phyloP scores from a whole-genome alignment of 345 rosid species.

The Mallotus nudiflorus region DNA sequence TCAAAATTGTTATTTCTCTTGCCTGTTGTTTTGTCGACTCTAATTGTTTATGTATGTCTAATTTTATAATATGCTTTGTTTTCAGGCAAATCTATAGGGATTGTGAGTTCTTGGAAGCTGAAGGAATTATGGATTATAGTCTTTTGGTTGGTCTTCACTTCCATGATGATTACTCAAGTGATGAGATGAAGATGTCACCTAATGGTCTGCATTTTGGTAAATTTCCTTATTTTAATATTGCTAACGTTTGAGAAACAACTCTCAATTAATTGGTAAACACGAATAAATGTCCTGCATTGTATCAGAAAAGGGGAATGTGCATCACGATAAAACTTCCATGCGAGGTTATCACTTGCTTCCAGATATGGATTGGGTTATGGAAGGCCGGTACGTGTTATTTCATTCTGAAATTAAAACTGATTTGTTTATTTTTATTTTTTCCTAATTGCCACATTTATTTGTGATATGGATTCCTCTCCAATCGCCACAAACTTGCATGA shows the following conservation, averaged over 20 bases:
- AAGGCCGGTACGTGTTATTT: constrained; percentile 41
- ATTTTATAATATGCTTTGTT: neutral
- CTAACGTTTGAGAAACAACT: neutral
- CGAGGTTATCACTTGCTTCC: constrained; percentile 62
- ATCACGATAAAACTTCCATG: constrained; percentile 42
- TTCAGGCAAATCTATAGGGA: constrained; percentile 63
- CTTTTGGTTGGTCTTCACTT: constrained; percentile 71
- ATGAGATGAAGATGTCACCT: constrained; percentile 30
- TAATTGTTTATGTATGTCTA: neutral
- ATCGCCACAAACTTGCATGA: neutral
- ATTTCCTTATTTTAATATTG: neutral
- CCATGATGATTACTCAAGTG: constrained; percentile 39
- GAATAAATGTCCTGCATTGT: neutral
- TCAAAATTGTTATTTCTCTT: neutral
- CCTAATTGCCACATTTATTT: neutral
- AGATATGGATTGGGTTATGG: constrained; percentile 57
- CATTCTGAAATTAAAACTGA: constrained; percentile 2
- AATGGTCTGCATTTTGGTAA: constrained; percentile 24
- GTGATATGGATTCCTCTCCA: neutral
- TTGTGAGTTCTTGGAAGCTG: constrained; percentile 69
- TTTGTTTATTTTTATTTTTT: neutral
- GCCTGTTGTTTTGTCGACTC: neutral
- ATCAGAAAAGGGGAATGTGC: constrained; percentile 35
- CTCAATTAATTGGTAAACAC: neutral
- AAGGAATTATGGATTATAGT: constrained; percentile 71